Evolutionary conservation across 148 eudicot species (phyloP), one percentile per base, ranked within the genome.

Genomic region (Camellia japonica): DNA sequence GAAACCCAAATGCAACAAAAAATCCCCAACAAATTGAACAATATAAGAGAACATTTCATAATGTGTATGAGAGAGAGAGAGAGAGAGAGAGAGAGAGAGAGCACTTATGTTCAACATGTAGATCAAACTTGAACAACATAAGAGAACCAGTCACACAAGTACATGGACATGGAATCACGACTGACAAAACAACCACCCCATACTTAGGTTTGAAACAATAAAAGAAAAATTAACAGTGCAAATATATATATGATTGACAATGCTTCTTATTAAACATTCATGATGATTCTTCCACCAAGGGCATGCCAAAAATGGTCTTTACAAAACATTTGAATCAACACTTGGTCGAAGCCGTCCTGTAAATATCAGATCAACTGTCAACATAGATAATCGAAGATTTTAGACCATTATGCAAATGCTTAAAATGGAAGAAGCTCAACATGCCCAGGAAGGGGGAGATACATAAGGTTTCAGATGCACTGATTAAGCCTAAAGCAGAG

Each of bases 331-430:
- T 81, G 51, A 76, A 81, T 81, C 75, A 81, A 59, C 69, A 75
- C 74, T 84, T 82, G 73, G 55, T 71, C 51, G 86, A 85, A 56
- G 78, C 52, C 43, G 86, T 70, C 87, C 91, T 88, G 87, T 41
- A 85, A 30, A 59, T 44, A 46, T 30, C 12, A 51, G 5, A 38
- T 19, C 62, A 62, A 49, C 54, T 54, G n/a, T 60, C 59, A 78
- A 47, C 5, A 5, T n/a, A 12, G 43, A 64, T 11, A 19, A 19
- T 63, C 6, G 2, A 19, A 79, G 66, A 59, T 18, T 55, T 42
- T 5, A 44, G 70, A 56, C 16, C 65, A 79, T 44, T 16, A 7
- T 75, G 30, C 13, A 58, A 71, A 49, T 41, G 13, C 4, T 20
- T 41, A 43, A 55, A 78, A 49, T 49, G 52, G 6, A 4, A 59